A percentile compares a stretch with the other conserved stretches of the same genome.
Conservation (phyloP, 768 basidiomycete species). For the Myochromella boudieri region DNA sequence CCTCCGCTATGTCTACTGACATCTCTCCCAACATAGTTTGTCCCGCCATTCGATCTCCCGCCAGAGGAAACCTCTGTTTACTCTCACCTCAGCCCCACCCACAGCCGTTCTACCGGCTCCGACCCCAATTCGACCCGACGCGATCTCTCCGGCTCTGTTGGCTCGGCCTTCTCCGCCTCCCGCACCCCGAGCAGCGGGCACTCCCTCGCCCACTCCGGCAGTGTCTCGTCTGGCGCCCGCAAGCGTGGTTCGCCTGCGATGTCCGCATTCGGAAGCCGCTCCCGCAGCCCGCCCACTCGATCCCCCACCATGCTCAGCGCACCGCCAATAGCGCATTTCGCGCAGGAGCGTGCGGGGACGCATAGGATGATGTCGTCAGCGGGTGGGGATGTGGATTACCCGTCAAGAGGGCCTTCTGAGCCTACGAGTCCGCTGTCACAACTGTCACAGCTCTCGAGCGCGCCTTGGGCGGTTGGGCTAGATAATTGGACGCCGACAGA, state of each 20-base stretch:
- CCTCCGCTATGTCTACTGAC: constrained; percentile 15
- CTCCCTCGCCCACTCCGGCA: constrained; percentile 48
- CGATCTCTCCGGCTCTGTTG: constrained; percentile 39
- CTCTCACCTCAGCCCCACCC: constrained; percentile 52
- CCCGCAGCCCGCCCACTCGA: constrained; percentile 17
- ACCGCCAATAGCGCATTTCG: constrained; percentile 14
- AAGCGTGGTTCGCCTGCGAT: constrained; percentile 44
- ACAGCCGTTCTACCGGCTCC: constrained; percentile 51
- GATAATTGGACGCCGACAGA: constrained; percentile 39
- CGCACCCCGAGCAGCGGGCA: constrained; percentile 34
- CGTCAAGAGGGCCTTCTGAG: constrained; percentile 21
- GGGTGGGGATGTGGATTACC: constrained; percentile 16
- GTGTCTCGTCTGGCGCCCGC: constrained; percentile 56
- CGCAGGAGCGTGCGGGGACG: constrained; percentile 22
- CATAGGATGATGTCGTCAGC: constrained; percentile 12
- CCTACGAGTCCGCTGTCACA: constrained; percentile 23
- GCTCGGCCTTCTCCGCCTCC: constrained; percentile 50
- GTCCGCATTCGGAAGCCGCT: constrained; percentile 45
- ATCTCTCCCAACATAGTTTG: constrained; percentile 33
- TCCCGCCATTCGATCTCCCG: constrained; percentile 35
- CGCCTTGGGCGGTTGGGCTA: constrained; percentile 43
- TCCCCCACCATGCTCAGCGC: constrained; percentile 14
- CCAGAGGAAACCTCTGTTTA: constrained; percentile 69
- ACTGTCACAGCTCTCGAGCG: constrained; percentile 23
- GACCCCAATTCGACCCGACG: constrained; percentile 44